These are phyloP conservation scores for Kwoniella pini DNA, from an alignment of 768 basidiomycete genomes.

Conservation along the genomic window DNA sequence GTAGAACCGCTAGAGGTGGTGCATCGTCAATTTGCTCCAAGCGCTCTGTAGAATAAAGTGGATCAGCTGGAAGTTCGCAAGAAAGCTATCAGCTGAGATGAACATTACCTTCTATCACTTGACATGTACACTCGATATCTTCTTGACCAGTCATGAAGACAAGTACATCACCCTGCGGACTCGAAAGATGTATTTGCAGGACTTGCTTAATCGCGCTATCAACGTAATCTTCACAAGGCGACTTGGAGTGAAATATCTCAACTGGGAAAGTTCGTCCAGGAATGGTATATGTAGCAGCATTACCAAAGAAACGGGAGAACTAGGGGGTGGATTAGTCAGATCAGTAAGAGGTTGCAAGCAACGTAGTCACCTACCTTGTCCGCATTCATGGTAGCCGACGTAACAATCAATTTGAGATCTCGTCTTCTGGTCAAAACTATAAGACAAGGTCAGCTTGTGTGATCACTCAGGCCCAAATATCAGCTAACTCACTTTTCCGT, in stretches of 20 bases:
- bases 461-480: background rate
- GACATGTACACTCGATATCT: constrained; percentile 96
- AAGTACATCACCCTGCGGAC: constrained; percentile 88
- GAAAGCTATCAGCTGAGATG: too few relatives aligned
- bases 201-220: constrained; percentile 98
- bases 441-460: background rate
- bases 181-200: constrained; percentile 89
- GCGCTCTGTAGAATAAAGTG: constrained; percentile 65
- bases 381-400: constrained; percentile 99
- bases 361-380: constrained; percentile 70
- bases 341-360: too few relatives aligned
- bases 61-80: background rate
- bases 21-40: constrained; percentile 89
- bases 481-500: constrained; percentile 77
- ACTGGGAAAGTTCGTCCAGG: constrained; percentile 95
- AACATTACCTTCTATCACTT: constrained; percentile 77
- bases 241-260: constrained; percentile 92
- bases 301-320: constrained; percentile 95
- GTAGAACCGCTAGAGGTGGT: constrained; percentile 80
- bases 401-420: constrained; percentile 94
- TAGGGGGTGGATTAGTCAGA: background rate
- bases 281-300: constrained; percentile 92
- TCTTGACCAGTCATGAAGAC: constrained; percentile 96
- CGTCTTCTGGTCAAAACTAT: constrained; percentile 81
- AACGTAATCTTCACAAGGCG: constrained; percentile 98